These are phyloP conservation scores for Lasiosphaeriaceae sp. DNA, from an alignment of 495 filamentous ascomycete genomes.

Conservation along the genomic window DNA sequence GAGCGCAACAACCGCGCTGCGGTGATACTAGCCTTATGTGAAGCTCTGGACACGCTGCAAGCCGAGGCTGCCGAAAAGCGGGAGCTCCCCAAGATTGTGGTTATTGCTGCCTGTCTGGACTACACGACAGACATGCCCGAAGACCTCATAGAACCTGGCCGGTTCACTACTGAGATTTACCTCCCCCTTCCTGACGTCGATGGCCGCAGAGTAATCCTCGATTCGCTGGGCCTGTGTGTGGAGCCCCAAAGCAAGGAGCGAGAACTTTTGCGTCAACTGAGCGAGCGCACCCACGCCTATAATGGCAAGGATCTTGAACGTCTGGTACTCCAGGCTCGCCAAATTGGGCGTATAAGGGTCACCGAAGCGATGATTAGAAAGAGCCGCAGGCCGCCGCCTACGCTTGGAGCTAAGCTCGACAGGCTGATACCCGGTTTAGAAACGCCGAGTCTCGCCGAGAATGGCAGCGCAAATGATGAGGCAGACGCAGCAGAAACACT, in stretches of 20 bases:
- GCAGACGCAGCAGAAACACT: neutral
- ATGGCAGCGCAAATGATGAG: neutral
- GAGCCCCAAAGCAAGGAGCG: constrained; percentile 31
- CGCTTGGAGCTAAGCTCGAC: no score
- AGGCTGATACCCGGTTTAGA: no score
- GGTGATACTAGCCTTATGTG: constrained; percentile 46
- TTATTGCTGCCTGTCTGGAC: constrained; percentile 71
- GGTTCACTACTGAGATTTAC: constrained; percentile 70
- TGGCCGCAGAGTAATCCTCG: constrained; percentile 73
- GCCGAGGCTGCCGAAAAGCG: constrained; percentile 30
- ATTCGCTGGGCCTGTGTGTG: constrained; percentile 39
- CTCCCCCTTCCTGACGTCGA: constrained; percentile 72
- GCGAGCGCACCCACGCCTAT: constrained; percentile 52
- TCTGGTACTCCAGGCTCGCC: constrained; percentile 37
- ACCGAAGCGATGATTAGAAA: neutral
- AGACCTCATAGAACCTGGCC: constrained; percentile 60
- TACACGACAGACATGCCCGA: constrained; percentile 72
- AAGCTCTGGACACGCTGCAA: constrained; percentile 49
- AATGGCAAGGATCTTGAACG: constrained; percentile 45
- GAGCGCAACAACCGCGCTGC: constrained; percentile 45
- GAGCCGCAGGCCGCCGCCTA: neutral
- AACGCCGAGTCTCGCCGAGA: no score
- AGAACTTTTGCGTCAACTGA: constrained; percentile 39
- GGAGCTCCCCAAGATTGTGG: constrained; percentile 46
- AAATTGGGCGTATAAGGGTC: constrained; percentile 20